Conservation (phyloP, 129 eudicot species). For the Tagetes erecta region DNA sequence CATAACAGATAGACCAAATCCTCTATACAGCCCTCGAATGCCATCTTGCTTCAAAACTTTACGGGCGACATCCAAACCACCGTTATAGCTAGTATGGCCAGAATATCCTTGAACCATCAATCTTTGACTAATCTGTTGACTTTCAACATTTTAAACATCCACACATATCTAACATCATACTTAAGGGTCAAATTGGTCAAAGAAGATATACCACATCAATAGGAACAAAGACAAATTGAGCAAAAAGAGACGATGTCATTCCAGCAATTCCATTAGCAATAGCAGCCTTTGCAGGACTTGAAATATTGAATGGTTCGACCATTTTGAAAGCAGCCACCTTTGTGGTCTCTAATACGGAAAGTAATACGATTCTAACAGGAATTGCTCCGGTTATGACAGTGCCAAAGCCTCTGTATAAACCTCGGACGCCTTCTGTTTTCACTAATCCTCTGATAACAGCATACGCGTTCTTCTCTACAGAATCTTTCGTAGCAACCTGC, state of each 20-base stretch:
- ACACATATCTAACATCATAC: not conserved
- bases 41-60: slow-evolving; percentile 70
- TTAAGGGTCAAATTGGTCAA: not conserved
- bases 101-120: slow-evolving; percentile 99
- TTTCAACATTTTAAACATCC: not conserved
- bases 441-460: slow-evolving; percentile 72
- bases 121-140: slow-evolving; percentile 83
- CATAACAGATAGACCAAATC: slow-evolving; percentile 94
- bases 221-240: slow-evolving; percentile 92
- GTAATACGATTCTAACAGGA: slow-evolving; percentile 88
- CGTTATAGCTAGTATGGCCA: slow-evolving; percentile 86
- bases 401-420: slow-evolving; percentile 95
- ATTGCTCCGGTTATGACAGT: slow-evolving; percentile 91
- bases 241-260: slow-evolving; percentile 75
- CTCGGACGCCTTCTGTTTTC: slow-evolving; percentile 85
- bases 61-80: slow-evolving; percentile 94
- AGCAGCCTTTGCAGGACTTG: slow-evolving; percentile 93
- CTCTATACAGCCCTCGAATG: slow-evolving; percentile 85
- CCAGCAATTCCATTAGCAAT: slow-evolving; percentile 96
- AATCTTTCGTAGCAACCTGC: slow-evolving; percentile 83
- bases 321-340: slow-evolving; percentile 75
- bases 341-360: slow-evolving; percentile 90
- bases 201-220: slow-evolving; percentile 81
- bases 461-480: slow-evolving; percentile 72
- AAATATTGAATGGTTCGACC: slow-evolving; percentile 74